Percentiles rank a stretch among this genome's conserved stretches.
phyloP scores from a whole-genome alignment of 2,329 filamentous ascomycete species.

The Diaporthe ilicicola region DNA sequence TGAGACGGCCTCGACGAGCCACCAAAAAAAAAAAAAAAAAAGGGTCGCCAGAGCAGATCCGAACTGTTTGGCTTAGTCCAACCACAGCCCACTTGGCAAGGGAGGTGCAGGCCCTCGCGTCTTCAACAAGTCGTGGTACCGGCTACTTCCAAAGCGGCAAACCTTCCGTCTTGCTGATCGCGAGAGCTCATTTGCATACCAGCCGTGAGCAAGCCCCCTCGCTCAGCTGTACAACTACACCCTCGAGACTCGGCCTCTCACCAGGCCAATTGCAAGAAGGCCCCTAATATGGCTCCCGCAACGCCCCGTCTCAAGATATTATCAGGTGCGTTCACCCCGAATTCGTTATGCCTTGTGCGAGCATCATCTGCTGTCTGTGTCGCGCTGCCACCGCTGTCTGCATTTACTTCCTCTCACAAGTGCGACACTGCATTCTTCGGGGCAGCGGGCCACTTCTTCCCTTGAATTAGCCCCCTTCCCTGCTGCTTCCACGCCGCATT shows the following conservation, averaged over 20 bases:
- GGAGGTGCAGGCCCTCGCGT: conserved; percentile 31
- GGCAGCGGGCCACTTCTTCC: conserved; percentile 34
- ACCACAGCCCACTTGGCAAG: conserved; percentile 29
- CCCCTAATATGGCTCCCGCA: conserved; percentile 63
- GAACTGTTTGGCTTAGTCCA: conserved; percentile 19
- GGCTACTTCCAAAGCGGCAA: conserved; percentile 28
- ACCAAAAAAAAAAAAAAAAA: too few species aligned
- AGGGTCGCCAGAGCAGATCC: conserved; percentile 24
- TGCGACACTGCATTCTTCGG: conserved; percentile 39
- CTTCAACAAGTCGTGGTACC: conserved; percentile 29
- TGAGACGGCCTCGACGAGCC: conserved; percentile 3
- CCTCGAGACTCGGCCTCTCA: conserved; percentile 42
- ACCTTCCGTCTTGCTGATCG: conserved; percentile 34
- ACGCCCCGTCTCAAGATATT: conserved; percentile 68
- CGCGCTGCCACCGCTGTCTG: conserved; percentile 27
- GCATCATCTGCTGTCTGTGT: conserved; percentile 22
- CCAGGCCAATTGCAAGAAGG: conserved; percentile 49
- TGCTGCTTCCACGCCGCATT: conserved; percentile 28
- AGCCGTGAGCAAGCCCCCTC: conserved; percentile 27
- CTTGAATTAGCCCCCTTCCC: conserved; percentile 28
- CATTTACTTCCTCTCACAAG: conserved; percentile 32
- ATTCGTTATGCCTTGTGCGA: conserved; percentile 32
- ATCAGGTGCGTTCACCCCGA: conserved; percentile 60
- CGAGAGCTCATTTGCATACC: conserved; percentile 33
- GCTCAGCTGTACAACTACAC: conserved; percentile 38